Evolutionary conservation across 192 early-diverging fungal genomes (phyloP).

Genomic region (Funneliformis geosporum): DNA sequence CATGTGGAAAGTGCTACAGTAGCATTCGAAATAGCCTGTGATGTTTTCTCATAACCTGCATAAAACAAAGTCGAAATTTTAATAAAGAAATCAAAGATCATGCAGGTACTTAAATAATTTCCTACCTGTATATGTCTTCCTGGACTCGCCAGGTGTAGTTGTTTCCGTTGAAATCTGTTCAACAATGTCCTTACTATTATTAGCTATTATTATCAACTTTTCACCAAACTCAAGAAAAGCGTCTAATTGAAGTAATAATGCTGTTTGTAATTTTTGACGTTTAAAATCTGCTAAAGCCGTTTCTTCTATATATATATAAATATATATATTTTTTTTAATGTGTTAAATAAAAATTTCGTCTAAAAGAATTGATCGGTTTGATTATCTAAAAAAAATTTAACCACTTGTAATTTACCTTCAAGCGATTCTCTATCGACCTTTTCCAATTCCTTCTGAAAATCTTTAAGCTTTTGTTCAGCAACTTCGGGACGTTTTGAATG

Average conservation of each 20-base stretch:
- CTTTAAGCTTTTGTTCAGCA: constrained; percentile 4
- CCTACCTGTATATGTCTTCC: constrained; percentile 6
- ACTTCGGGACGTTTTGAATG: constrained; percentile 24
- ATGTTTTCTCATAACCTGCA: constrained; percentile 20
- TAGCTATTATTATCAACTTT: constrained; percentile 9
- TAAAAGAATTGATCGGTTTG: background rate
- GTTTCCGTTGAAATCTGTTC: constrained; percentile 9
- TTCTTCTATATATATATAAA: background rate
- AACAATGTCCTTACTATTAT: constrained; percentile 7
- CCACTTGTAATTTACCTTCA: background rate
- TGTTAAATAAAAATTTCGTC: too few species aligned
- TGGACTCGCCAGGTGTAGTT: constrained; percentile 12
- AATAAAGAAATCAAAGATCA: background rate
- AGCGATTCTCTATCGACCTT: constrained; percentile 17
- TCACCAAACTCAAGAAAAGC: constrained; percentile 7
- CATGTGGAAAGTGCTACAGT: background rate
- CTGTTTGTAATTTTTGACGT: constrained; percentile 20
- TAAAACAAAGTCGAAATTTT: background rate
- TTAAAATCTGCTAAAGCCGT: constrained; percentile 26
- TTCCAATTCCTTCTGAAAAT: constrained; percentile 21
- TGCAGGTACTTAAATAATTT: background rate
- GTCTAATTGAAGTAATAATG: constrained; percentile 19
- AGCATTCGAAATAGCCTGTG: constrained; percentile 7
- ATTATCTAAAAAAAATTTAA: background rate
- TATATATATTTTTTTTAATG: background rate